phyloP scores from a whole-genome alignment of 495 filamentous ascomycete genomes.

The Hypomontagnella monticulosa region DNA sequence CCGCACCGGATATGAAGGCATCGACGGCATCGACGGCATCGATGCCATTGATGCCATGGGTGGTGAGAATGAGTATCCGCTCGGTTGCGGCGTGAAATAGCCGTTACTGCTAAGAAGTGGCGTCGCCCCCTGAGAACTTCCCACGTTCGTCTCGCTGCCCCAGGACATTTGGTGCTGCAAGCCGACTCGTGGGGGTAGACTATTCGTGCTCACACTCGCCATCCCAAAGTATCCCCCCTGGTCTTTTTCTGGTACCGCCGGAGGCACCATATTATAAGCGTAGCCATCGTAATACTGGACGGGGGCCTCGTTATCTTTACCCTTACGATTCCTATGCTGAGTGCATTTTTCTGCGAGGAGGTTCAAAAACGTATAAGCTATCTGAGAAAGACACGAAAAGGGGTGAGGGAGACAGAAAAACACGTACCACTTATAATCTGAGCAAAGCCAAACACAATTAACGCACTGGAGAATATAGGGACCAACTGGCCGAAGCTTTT shows the following conservation, averaged over 20 bases:
- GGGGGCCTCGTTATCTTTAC: slow-evolving; percentile 9
- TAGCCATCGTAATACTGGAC: slow-evolving; percentile 22
- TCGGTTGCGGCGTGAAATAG: too few species aligned
- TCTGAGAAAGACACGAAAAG: not conserved
- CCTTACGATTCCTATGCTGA: slow-evolving; percentile 16
- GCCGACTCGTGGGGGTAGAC: not conserved
- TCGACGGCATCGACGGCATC: too few species aligned
- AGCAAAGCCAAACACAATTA: slow-evolving; percentile 50
- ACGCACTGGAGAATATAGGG: slow-evolving; percentile 45
- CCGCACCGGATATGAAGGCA: not conserved
- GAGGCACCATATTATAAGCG: slow-evolving; percentile 11
- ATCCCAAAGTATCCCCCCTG: not conserved
- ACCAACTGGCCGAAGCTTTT: slow-evolving; percentile 52
- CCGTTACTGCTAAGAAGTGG: slow-evolving; percentile 8
- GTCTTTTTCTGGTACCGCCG: slow-evolving; percentile 16
- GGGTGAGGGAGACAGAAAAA: not conserved
- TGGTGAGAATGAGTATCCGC: not conserved
- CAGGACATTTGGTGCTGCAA: slow-evolving; percentile 13
- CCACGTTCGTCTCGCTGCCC: not conserved
- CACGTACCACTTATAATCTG: slow-evolving; percentile 49
- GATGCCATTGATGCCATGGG: too few species aligned
- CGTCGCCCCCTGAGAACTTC: not conserved
- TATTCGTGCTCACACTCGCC: not conserved
- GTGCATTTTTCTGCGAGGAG: slow-evolving; percentile 24
- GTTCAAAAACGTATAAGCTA: not conserved